Conservation (phyloP, 1,284 basidiomycete species). For the Moesziomyces globuligerus region DNA sequence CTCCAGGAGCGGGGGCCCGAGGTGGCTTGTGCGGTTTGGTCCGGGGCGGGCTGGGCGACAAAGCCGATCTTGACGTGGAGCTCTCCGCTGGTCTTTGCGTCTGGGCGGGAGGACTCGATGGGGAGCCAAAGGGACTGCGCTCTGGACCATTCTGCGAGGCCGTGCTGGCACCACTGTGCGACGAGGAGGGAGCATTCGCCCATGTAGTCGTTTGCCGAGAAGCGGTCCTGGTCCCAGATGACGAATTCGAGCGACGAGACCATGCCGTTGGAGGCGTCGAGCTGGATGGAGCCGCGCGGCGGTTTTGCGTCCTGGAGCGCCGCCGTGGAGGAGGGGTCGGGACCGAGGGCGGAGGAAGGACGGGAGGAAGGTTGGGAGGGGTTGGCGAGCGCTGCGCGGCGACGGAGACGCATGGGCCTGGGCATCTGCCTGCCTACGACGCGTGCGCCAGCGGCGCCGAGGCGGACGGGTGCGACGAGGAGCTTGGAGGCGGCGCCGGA, state of each 20-base stretch:
- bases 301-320: conserved; percentile 11
- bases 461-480: conserved; percentile 49
- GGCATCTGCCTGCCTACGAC: conserved; percentile 54
- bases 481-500: conserved; percentile 48
- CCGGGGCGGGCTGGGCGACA: conserved; percentile 16
- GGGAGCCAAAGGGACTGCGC: conserved; percentile 51
- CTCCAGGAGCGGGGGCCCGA: conserved; percentile 23
- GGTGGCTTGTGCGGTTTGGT: background rate
- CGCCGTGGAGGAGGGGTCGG: conserved; percentile 6
- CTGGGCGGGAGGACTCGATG: conserved; percentile 46
- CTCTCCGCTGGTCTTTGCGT: conserved; percentile 49
- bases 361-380: too few relatives aligned
- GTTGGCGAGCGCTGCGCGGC: background rate
- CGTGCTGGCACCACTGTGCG: conserved; percentile 78
- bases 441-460: conserved; percentile 55
- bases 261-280: conserved; percentile 45
- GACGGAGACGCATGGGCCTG: conserved; percentile 48
- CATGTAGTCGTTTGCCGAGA: conserved; percentile 83
- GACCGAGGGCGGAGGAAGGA: conserved; percentile 6
- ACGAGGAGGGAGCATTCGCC: conserved; percentile 83
- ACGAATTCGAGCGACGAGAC: conserved; percentile 76
- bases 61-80: conserved; percentile 58
- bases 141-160: conserved; percentile 34
- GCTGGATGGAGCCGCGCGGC: conserved; percentile 43
- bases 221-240: conserved; percentile 87